Percentiles rank a stretch among this genome's conserved stretches.
These are phyloP conservation scores for Hyphopichia buzzinii DNA, from an alignment of 1,139 yeast genomes.

Conservation along the genomic window DNA sequence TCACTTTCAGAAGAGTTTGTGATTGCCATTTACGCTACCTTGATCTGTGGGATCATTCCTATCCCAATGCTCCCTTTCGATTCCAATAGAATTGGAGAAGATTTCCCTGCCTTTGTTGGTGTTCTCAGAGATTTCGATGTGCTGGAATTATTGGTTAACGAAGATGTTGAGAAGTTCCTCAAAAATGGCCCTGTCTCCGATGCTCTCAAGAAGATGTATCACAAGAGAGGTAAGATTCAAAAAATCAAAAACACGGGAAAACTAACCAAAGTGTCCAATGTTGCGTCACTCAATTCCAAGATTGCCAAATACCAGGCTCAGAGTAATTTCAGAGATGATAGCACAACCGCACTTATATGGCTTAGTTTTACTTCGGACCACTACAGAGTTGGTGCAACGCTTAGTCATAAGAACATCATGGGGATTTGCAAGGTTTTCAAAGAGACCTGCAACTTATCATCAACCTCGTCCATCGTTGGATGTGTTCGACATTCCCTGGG, in stretches of 20 bases:
- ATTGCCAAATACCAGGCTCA: constrained; percentile 48
- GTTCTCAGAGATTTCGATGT: constrained; percentile 71
- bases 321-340: constrained; percentile 39
- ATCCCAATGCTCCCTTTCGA: constrained; percentile 81
- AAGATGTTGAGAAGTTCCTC: constrained; percentile 67
- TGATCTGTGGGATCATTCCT: constrained; percentile 75
- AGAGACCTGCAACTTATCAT: constrained; percentile 83
- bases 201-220: constrained; percentile 55
- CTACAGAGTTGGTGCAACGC: constrained; percentile 61
- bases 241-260: constrained; percentile 68
- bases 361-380: constrained; percentile 73
- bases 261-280: constrained; percentile 53
- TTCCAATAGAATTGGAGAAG: constrained; percentile 68
- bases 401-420: constrained; percentile 63
- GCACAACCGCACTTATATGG: constrained; percentile 58
- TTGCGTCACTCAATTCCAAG: constrained; percentile 45
- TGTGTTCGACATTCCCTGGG: constrained; percentile 86
- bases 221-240: constrained; percentile 46
- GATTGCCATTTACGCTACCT: constrained; percentile 82
- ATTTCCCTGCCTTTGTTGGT: constrained; percentile 64
- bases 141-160: constrained; percentile 71
- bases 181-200: constrained; percentile 70
- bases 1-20: constrained; percentile 86
- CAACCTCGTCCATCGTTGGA: constrained; percentile 73
- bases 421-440: constrained; percentile 86